Evolutionary conservation across 1,284 basidiomycete genomes (phyloP), one percentile per base, ranked within the genome.

Genomic region (Sphagnurus paluster): DNA sequence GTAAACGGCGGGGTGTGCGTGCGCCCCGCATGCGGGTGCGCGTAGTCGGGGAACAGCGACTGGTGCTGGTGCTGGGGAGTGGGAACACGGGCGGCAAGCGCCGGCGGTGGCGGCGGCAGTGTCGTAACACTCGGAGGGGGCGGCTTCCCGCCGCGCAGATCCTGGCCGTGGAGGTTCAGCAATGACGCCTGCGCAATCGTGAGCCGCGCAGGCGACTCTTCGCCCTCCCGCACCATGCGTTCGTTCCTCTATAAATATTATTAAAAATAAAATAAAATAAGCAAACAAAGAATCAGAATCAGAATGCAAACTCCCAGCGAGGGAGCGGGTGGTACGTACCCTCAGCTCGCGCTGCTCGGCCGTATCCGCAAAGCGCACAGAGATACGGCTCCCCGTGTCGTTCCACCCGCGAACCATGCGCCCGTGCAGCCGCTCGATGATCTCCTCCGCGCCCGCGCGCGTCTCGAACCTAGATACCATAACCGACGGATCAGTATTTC

Each of bases 181-280:
- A 89, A 61, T 0, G 86, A 77, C 2, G 86, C 86, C 55, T 87
- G 85, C 1, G 86, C 86, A 56, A 89, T 87, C 6, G 85, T 87
- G 25, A 89, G 62, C 13, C 82, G 74, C 8, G 75, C 72, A 5
- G 84, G 78, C 4, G 81, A 80, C 36, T 72, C 68, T 21, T 84
- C 85, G 7, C 71, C 82, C 39, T 80, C 84, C 43, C 73, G 75
- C 5, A 62, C 56, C 14, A 67, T 54, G 5, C 79, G 70, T 58
- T 76, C 75, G 14, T 62, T 55, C 42, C 74, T 67, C 73, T 76
- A 50, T 23, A 46, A 20, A 23, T 47, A 41, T 70, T 40, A 19
- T 4, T 11, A 5, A 39, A 30, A 30, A 30, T 13, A 13, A 25
- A 17, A 25, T 19, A 29, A 14, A n/a, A 17, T 28, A 30, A n/a